A percentile compares a stretch with the other conserved stretches of the same genome.
Evolutionary conservation across 2,329 filamentous ascomycete genomes (phyloP).

Genomic region (Daldinia eschscholtzii): DNA sequence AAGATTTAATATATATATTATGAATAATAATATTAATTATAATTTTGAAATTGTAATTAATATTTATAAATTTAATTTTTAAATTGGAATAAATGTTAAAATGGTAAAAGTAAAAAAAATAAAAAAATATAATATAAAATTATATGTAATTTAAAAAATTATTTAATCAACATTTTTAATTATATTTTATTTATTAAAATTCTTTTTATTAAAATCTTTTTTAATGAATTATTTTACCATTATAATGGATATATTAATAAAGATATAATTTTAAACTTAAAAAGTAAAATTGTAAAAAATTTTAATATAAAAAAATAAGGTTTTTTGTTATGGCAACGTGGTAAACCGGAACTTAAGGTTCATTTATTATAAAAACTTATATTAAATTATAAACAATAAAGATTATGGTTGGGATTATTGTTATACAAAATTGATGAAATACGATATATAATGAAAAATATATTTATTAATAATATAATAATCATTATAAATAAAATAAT

Average conservation of each 20-base stretch:
- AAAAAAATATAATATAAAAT: not conserved
- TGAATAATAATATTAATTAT: not conserved
- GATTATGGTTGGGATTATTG: not conserved
- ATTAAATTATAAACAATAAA: not conserved
- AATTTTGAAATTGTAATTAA: not conserved
- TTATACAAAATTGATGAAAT: not conserved
- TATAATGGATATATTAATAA: not conserved
- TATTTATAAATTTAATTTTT: not conserved
- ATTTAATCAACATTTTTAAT: not conserved
- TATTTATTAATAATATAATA: not conserved
- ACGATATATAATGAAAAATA: not conserved
- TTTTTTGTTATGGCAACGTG: not conserved
- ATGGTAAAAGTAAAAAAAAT: too few species aligned
- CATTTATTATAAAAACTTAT: not conserved
- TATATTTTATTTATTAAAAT: not conserved
- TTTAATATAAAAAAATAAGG: conserved; percentile 1
- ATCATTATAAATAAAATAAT: not conserved
- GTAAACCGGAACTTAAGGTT: not conserved
- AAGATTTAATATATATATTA: not conserved
- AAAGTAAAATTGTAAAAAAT: not conserved
- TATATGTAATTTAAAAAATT: not conserved
- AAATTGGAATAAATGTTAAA: not conserved
- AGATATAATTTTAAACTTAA: not conserved
- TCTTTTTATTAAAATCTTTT: conserved; percentile 1
- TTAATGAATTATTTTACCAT: not conserved